Conservation (phyloP, 1,284 basidiomycete species). For the Hypsizygus ulmarius region DNA sequence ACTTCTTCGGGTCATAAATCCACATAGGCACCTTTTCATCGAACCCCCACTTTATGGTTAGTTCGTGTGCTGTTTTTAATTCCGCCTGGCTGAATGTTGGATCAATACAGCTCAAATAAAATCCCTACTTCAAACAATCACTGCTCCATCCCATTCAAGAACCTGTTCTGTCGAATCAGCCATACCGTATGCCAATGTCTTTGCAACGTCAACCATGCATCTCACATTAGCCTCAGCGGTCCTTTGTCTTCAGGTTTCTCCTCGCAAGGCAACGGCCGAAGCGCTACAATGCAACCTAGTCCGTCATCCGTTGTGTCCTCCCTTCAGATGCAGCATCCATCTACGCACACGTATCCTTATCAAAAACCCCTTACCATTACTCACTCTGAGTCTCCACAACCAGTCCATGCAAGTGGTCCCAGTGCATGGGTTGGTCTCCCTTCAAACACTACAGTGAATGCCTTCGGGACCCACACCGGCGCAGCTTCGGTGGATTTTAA, state of each 20-base stretch:
- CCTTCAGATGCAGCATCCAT: background rate
- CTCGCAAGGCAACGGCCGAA: background rate
- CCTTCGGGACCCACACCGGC: too few relatives aligned
- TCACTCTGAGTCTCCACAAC: background rate
- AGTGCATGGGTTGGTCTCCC: too few relatives aligned
- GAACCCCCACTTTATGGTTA: conserved; percentile 31
- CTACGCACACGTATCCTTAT: background rate
- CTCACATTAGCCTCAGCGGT: background rate
- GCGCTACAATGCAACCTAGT: conserved; percentile 1
- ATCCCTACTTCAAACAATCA: conserved; percentile 15
- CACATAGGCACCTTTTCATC: conserved; percentile 28
- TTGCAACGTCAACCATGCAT: conserved; percentile 4
- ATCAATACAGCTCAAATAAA: conserved; percentile 14
- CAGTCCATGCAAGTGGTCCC: too few relatives aligned
- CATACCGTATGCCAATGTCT: conserved; percentile 3
- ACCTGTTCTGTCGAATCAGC: conserved; percentile 4
- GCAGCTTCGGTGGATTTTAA: too few relatives aligned
- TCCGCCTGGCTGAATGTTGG: conserved; percentile 1
- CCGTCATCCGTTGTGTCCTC: conserved; percentile 5
- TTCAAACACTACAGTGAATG: too few relatives aligned
- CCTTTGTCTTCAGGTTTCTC: background rate
- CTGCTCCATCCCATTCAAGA: background rate
- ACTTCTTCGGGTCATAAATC: conserved; percentile 29
- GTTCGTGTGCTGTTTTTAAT: background rate
- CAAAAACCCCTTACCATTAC: background rate